Evolutionary conservation across 257 asterid species (phyloP), one percentile per base, ranked within the genome.

Genomic region (Lithospermum erythrorhizon): DNA sequence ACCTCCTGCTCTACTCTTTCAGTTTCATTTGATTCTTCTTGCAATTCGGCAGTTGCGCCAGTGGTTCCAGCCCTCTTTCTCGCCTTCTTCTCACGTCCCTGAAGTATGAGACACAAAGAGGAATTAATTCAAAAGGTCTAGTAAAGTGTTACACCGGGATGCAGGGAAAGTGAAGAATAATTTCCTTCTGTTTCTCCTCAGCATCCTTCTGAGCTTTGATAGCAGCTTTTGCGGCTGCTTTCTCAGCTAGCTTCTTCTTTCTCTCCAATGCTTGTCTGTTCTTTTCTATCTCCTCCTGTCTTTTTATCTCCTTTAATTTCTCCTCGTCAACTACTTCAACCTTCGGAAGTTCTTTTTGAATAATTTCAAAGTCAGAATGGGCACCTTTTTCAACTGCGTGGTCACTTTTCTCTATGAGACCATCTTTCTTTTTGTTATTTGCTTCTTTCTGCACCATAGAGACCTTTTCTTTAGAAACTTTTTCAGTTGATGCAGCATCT

Each of bases 31-130:
- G 83, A 71, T 68, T 84, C 96, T 59, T 79, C 89, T 6, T 41
- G 49, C 18, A 79, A 49, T 21, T 80, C 91, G 25, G 13, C 59
- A 22, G 80, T 65, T 60, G 76, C 64, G 25, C n/a, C 71, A 9
- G 65, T 58, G 37, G 45, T 73, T 21, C 89, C 94, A 0, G 73
- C 72, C 77, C 84, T 93, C 85, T 86, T 89, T 80, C 72, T 86
- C 16, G 87, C 90, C 64, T 68, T 80, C 83, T 84, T 93, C 81
- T 93, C 98, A 23, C 90, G 95, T 61, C 84, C 97, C 98, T 91
- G 89, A 30, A 53, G 68, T 20, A 20, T n/a, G 15, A 3, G 23
- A 65, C 0, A 21, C 59, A 30, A 57, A 11, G 19, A 52, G 17
- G 37, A 2, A 27, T 57, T 41, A 63, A 53, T 19, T 5, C 7